Conservation (phyloP, 2,329 filamentous ascomycete genomes). For the Colletotrichum sansevieriae region DNA sequence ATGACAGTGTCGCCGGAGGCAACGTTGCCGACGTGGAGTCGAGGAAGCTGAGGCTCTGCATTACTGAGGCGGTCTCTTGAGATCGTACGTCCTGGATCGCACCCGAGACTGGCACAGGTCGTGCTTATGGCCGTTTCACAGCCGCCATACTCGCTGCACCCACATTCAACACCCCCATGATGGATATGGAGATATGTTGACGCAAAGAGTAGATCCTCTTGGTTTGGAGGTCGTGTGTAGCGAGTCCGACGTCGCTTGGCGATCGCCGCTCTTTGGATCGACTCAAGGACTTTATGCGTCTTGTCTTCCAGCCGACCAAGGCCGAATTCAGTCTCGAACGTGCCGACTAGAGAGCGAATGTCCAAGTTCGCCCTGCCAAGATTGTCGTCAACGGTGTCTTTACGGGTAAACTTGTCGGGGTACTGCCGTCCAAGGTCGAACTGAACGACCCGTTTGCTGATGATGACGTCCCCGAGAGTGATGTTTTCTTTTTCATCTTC, state of each 20-base stretch:
- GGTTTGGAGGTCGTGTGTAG: neutral
- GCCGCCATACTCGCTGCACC: neutral
- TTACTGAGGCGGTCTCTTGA: neutral
- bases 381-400: conserved; percentile 44
- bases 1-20: conserved; percentile 57
- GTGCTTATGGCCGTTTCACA: neutral
- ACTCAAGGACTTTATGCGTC: neutral
- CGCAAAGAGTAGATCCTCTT: neutral
- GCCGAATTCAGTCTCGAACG: neutral
- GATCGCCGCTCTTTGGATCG: neutral
- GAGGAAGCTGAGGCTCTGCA: neutral
- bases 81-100: neutral
- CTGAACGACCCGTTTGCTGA: conserved; percentile 48
- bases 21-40: conserved; percentile 49
- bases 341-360: neutral
- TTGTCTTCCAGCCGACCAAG: neutral
- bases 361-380: conserved; percentile 42
- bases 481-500: conserved; percentile 35
- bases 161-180: neutral
- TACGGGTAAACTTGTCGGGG: conserved; percentile 41
- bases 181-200: neutral
- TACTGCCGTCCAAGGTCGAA: conserved; percentile 39
- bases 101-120: neutral
- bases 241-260: neutral
- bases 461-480: conserved; percentile 48